phyloP scores from a whole-genome alignment of 768 basidiomycete genomes.

The Suillus tomentosus region DNA sequence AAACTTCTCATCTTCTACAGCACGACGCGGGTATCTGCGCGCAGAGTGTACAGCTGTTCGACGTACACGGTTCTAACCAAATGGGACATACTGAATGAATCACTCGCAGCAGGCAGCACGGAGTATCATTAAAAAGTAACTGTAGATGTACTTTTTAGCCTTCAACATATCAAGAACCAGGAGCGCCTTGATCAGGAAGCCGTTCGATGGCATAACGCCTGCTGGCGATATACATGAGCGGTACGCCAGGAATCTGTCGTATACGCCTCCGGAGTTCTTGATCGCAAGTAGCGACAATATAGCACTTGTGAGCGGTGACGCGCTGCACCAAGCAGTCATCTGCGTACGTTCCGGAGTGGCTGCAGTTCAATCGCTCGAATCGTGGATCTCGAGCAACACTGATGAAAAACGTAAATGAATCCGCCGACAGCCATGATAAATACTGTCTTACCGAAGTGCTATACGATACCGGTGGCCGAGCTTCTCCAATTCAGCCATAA shows the following conservation, averaged over 20 bases:
- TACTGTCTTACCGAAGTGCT: slow-evolving; percentile 74
- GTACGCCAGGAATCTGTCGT: slow-evolving; percentile 90
- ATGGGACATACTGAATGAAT: background rate
- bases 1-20: background rate
- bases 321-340: slow-evolving; percentile 98
- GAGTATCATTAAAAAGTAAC: background rate
- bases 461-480: slow-evolving; percentile 94
- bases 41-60: background rate
- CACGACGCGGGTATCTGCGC: too few relatives aligned
- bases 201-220: slow-evolving; percentile 93
- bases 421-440: background rate
- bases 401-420: slow-evolving; percentile 13
- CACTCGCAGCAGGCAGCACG: background rate
- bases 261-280: slow-evolving; percentile 89
- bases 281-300: slow-evolving; percentile 97
- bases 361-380: slow-evolving; percentile 91
- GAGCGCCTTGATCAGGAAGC: slow-evolving; percentile 90
- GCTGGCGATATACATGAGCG: slow-evolving; percentile 96
- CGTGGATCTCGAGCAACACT: slow-evolving; percentile 97
- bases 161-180: slow-evolving; percentile 40
- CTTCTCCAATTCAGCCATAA: slow-evolving; percentile 98
- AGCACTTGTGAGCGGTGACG: slow-evolving; percentile 93
- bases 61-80: background rate
- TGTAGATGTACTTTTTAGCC: background rate
- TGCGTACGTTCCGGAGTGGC: slow-evolving; percentile 96